phyloP scores from a whole-genome alignment of 2,329 filamentous ascomycete species.

The Pseudogymnoascus sp. region DNA sequence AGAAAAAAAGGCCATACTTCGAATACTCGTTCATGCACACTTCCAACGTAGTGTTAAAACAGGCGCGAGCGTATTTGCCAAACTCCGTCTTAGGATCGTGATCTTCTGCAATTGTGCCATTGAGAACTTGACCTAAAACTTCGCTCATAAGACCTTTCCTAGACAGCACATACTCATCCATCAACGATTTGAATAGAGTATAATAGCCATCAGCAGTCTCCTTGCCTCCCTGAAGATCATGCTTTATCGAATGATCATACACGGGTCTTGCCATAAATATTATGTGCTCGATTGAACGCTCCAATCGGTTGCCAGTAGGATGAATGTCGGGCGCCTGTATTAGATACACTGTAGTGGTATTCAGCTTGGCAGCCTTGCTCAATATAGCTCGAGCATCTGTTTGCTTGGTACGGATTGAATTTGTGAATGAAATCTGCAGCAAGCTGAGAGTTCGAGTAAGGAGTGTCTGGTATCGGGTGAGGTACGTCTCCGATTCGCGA shows the following conservation, averaged over 20 bases:
- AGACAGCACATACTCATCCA: slow-evolving; percentile 6
- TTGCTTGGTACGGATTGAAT: slow-evolving; percentile 7
- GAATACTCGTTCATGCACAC: slow-evolving; percentile 8
- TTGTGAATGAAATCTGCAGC: slow-evolving; percentile 31
- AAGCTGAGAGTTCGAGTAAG: slow-evolving; percentile 59
- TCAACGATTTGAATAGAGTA: slow-evolving; percentile 2
- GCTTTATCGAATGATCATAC: slow-evolving; percentile 9
- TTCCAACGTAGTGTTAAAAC: slow-evolving; percentile 5
- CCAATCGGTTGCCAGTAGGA: neutral
- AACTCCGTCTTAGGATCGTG: slow-evolving; percentile 2
- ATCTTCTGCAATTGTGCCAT: slow-evolving; percentile 4
- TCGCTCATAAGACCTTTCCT: slow-evolving; percentile 7
- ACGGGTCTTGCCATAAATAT: slow-evolving; percentile 5
- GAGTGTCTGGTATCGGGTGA: slow-evolving; percentile 77
- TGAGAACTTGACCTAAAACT: slow-evolving; percentile 3
- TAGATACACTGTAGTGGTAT: slow-evolving; percentile 9
- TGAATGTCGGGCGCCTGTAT: slow-evolving; percentile 7
- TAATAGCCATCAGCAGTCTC: neutral
- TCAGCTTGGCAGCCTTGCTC: slow-evolving; percentile 8
- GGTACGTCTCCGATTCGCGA: slow-evolving; percentile 78
- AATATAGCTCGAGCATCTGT: slow-evolving; percentile 3
- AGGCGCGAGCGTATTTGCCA: slow-evolving; percentile 6
- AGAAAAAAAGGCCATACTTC: slow-evolving; percentile 6
- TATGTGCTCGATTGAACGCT: slow-evolving; percentile 10
- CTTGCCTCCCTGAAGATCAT: neutral